A percentile compares a stretch with the other conserved stretches of the same genome.
phyloP scores from a whole-genome alignment of 2,329 filamentous ascomycete genomes.

The Hypoxylon sp. region DNA sequence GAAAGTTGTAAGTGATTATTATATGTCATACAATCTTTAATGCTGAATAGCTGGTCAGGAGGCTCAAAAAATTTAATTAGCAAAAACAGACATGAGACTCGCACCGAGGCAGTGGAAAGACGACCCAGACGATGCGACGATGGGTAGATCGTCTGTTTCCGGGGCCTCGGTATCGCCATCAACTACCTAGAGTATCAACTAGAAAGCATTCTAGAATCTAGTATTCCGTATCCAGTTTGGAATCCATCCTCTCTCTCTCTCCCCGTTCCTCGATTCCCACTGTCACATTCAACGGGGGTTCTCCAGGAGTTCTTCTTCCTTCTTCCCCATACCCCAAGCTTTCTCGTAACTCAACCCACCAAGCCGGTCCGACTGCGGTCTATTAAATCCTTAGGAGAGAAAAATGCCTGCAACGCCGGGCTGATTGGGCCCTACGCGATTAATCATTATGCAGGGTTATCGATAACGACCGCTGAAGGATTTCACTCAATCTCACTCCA shows the following conservation, averaged over 20 bases:
- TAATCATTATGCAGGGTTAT: conserved; percentile 33
- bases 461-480: conserved; percentile 18
- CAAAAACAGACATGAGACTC: background rate
- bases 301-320: conserved; percentile 7
- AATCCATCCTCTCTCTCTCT: background rate
- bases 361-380: conserved; percentile 39
- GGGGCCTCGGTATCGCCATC: conserved; percentile 14
- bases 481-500: background rate
- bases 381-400: conserved; percentile 6
- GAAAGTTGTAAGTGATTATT: conserved; percentile 6
- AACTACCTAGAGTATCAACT: background rate
- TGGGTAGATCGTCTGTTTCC: conserved; percentile 8
- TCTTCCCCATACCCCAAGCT: conserved; percentile 15
- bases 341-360: background rate
- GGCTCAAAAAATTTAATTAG: background rate
- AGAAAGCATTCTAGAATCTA: background rate
- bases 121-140: conserved; percentile 2
- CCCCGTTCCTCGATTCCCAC: background rate
- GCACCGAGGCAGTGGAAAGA: conserved; percentile 14
- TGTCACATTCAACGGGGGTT: background rate
- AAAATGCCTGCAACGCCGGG: conserved; percentile 1
- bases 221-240: background rate
- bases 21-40: conserved; percentile 12
- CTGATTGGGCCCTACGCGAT: conserved; percentile 23
- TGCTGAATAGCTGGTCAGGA: background rate